phyloP scores from a whole-genome alignment of 371 early-diverging fungal species.

The Batkoa obscura region DNA sequence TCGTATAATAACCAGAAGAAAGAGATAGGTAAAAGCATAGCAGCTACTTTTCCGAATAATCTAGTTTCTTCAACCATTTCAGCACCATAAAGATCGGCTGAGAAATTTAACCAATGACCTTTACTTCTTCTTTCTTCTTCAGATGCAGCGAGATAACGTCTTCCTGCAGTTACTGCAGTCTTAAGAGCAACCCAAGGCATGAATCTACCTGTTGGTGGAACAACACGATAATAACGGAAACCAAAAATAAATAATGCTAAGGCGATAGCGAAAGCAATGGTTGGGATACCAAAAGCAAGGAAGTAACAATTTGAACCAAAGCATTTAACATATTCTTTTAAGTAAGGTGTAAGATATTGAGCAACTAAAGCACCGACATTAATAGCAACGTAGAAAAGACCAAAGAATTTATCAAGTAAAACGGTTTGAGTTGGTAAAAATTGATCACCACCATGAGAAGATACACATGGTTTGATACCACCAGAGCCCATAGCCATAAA shows the following conservation, averaged over 20 bases:
- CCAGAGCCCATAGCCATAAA: slow-evolving; percentile 17
- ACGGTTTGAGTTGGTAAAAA: slow-evolving; percentile 6
- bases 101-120: slow-evolving; percentile 6
- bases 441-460: slow-evolving; percentile 27
- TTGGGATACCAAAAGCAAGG: slow-evolving; percentile 5
- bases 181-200: slow-evolving; percentile 17
- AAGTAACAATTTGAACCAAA: neutral
- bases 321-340: neutral
- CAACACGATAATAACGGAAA: slow-evolving; percentile 25
- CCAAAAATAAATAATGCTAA: slow-evolving; percentile 22
- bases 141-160: neutral
- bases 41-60: slow-evolving; percentile 8
- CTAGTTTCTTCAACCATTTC: slow-evolving; percentile 5
- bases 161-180: slow-evolving; percentile 1
- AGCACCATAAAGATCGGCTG: neutral
- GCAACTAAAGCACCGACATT: slow-evolving; percentile 1
- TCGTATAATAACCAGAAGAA: slow-evolving; percentile 38
- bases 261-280: slow-evolving; percentile 11
- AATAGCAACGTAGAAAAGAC: slow-evolving; percentile 2
- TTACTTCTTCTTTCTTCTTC: neutral
- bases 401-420: neutral
- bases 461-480: slow-evolving; percentile 27
- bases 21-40: slow-evolving; percentile 18
- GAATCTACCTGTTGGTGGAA: slow-evolving; percentile 27
- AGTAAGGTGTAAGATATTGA: neutral